Base-by-base conservation (phyloP, 768 basidiomycete species). In the Calocybe gangraenosa region DNA sequence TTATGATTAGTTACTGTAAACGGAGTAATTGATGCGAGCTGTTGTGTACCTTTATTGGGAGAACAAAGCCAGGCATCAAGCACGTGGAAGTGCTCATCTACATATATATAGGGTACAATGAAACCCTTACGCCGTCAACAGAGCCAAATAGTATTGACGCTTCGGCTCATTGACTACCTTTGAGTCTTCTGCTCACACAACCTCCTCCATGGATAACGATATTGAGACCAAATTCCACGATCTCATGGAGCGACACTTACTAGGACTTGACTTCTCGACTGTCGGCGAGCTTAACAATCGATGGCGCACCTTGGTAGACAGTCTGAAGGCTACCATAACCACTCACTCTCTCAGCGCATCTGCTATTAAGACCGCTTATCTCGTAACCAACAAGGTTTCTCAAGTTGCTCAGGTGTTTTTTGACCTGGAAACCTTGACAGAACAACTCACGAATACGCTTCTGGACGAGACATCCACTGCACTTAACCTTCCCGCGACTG, bases 251-350 rank as follows among this genome's bases (percentile, higher is more conserved):
- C 17, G 40, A 3, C 39, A 49, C 1, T 21, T 58, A n/a, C 41
- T 55, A 13, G 13, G 36, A 8, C 36, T 40, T n/a, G 42, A 50
- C 20, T 33, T 8, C 9, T 28, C 50, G 2, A 34, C 55, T 10
- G 6, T 58, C n/a, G 33, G 35, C 7, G 20, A 22, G n/a, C 54
- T 56, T 21, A n/a, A 53, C 22, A 3, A 19, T 7, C 46, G 33
- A 25, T 58, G 57, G 57, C 22, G 18, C 5, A n/a, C 30, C 3
- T 38, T 54, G 5, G 37, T 40, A 3, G 38, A 47, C 20, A 50
- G 52, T 28, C 17, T 58, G 20, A 32, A 35, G 3, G 21, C n/a
- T 25, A 46, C 53, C 9, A 37, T 56, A 0, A 35, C 48, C 3
- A n/a, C 44, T 14, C 35, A 49, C 9, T 17, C 22, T 17, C 14